Evolutionary conservation across 129 eudicot genomes (phyloP).

Genomic region (Tanacetum coccineum): DNA sequence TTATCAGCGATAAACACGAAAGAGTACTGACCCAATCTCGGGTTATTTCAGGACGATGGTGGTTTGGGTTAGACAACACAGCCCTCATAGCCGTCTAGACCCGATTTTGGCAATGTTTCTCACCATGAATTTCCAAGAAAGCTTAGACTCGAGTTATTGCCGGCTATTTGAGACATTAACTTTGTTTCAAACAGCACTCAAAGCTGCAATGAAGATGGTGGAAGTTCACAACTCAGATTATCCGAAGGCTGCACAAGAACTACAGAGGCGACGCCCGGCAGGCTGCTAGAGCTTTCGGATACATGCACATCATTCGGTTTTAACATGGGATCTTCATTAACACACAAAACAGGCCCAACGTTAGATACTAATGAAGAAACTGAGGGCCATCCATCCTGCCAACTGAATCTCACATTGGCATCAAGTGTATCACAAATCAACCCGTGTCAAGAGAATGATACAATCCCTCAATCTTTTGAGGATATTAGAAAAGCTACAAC

Average conservation of each 20-base stretch:
- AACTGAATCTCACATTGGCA: conserved; percentile 73
- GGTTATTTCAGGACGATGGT: conserved; percentile 42
- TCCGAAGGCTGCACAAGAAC: conserved; percentile 39
- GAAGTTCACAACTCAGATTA: conserved; percentile 48
- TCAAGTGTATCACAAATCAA: conserved; percentile 51
- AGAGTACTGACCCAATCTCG: conserved; percentile 57
- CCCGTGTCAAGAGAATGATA: conserved; percentile 36
- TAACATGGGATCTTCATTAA: conserved; percentile 53
- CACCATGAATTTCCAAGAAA: conserved; percentile 62
- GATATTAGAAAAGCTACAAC: conserved; percentile 39
- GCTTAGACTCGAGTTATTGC: conserved; percentile 65
- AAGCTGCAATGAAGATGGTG: conserved; percentile 71
- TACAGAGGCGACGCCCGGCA: conserved; percentile 26
- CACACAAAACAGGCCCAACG: conserved; percentile 31
- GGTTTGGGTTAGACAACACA: conserved; percentile 43
- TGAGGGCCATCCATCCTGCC: conserved; percentile 62
- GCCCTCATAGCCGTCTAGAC: conserved; percentile 56
- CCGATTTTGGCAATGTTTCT: conserved; percentile 50
- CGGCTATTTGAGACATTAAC: conserved; percentile 76
- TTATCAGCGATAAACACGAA: conserved; percentile 67
- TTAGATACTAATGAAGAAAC: conserved; percentile 51
- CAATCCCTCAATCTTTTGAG: conserved; percentile 30
- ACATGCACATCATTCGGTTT: conserved; percentile 68
- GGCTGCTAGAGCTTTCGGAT: conserved; percentile 63
- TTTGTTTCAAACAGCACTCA: conserved; percentile 79